Conservation (phyloP, 2,329 filamentous ascomycete species). For the Pseudocercospora fuligena region DNA sequence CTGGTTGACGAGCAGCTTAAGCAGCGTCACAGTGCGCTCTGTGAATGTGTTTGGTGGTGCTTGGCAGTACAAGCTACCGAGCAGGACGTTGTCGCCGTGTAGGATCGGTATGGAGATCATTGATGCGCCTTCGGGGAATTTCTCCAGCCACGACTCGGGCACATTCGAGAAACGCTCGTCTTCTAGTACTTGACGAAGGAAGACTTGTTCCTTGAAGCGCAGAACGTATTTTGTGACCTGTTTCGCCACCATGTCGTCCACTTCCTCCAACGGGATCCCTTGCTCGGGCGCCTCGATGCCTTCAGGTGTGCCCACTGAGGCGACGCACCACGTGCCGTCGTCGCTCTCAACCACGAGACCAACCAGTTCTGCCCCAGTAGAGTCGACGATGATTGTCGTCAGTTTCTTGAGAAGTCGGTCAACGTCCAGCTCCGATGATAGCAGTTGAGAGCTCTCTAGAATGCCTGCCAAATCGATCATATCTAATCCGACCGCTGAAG, state of each 20-base stretch:
- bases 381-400: constrained; percentile 80
- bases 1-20: constrained; percentile 75
- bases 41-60: constrained; percentile 76
- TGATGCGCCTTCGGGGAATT: constrained; percentile 71
- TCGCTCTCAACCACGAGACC: constrained; percentile 76
- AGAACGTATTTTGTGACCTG: constrained; percentile 79
- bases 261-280: constrained; percentile 65
- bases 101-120: constrained; percentile 81
- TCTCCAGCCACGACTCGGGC: constrained; percentile 68
- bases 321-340: constrained; percentile 69
- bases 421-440: constrained; percentile 77
- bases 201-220: constrained; percentile 75
- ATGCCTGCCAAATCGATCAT: constrained; percentile 84
- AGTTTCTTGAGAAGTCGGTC: constrained; percentile 79
- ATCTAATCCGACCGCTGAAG: constrained; percentile 69
- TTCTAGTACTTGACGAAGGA: constrained; percentile 72
- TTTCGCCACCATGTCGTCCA: constrained; percentile 71
- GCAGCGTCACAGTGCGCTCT: constrained; percentile 63
- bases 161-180: constrained; percentile 82
- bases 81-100: constrained; percentile 70
- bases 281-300: constrained; percentile 70
- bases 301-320: constrained; percentile 74
- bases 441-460: constrained; percentile 76
- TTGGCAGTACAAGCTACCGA: constrained; percentile 78
- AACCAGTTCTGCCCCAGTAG: constrained; percentile 73